Evolutionary conservation across 441 rosid species (phyloP), one percentile per base, ranked within the genome.

Genomic region (Jatropha podagrica): DNA sequence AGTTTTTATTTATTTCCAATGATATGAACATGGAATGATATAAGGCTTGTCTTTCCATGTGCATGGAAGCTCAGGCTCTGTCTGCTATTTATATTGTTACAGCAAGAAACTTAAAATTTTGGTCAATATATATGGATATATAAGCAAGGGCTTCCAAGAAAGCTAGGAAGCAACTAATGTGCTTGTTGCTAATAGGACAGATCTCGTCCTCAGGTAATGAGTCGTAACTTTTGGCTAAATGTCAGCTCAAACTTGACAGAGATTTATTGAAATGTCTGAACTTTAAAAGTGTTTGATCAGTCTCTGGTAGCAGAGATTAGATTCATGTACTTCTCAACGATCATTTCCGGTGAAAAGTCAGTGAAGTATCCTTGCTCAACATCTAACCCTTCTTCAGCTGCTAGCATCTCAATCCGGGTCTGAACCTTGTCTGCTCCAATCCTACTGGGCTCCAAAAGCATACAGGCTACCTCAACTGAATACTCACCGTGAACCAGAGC

Each of bases 361-460:
- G 94, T 90, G 69, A 84, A 90, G 65, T 90, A 88, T 42, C 94
- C 94, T 78, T 85, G 83, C 73, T 86, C 88, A 26, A 82, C 88
- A 37, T 83, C 87, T 72, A 90, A 65, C 14, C 94, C 89, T 69
- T 85, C 89, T 55, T 81, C 59, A 26, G 84, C 85, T 26, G 88
- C 94, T 14, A 90, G 78, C 84, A 79, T 79, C 76, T 88, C 90
- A 20, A 90, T 87, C 72, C 72, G 72, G 58, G 69, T 76, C 78
- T 88, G 89, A 15, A 90, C 92, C 76, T 83, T 77, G 73, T 90
- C 90, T 4, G 85, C 84, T 56, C 92, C 94, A 49, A 90, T 76
- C 74, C 46, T 82, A 54, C 85, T 90, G 23, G 90, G 91, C 80
- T 88, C 92, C 81, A 88, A 68, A 37, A 90, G 85, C 83, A 87